Percentiles rank a stretch among this genome's conserved stretches.
phyloP scores from a whole-genome alignment of 371 early-diverging fungal species.

The Rhizopus delemar region DNA sequence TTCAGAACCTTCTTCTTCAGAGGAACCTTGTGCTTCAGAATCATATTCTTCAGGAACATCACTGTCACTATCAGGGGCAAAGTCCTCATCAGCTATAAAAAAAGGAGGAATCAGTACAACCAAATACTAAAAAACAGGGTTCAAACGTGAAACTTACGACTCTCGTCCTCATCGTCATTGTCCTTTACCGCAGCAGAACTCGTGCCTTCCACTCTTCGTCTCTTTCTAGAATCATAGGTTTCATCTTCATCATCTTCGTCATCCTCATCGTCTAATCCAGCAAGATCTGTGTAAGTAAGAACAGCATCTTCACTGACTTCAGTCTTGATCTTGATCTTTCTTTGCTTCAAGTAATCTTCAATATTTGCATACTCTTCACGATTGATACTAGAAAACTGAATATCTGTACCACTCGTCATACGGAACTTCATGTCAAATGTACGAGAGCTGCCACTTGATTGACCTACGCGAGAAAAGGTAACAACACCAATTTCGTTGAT shows the following conservation, averaged over 20 bases:
- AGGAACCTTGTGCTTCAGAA: slow-evolving; percentile 63
- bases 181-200: slow-evolving; percentile 31
- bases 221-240: slow-evolving; percentile 45
- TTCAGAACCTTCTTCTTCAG: slow-evolving; percentile 42
- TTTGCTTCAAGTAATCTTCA: slow-evolving; percentile 76
- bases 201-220: slow-evolving; percentile 44
- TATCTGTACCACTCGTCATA: slow-evolving; percentile 76
- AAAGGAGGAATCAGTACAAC: neutral
- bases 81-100: slow-evolving; percentile 84
- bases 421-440: slow-evolving; percentile 95
- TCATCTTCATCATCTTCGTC: slow-evolving; percentile 38
- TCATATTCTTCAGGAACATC: slow-evolving; percentile 93
- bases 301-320: slow-evolving; percentile 67
- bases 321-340: slow-evolving; percentile 83
- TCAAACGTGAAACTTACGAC: slow-evolving; percentile 43
- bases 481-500: slow-evolving; percentile 85
- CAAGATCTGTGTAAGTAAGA: slow-evolving; percentile 63
- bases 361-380: slow-evolving; percentile 88
- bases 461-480: slow-evolving; percentile 88
- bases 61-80: slow-evolving; percentile 79
- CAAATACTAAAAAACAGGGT: slow-evolving; percentile 12
- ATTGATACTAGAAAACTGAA: slow-evolving; percentile 84
- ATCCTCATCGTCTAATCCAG: slow-evolving; percentile 60
- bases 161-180: slow-evolving; percentile 66
- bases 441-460: slow-evolving; percentile 66